These are phyloP conservation scores for Aspergillus avenaceus DNA, from an alignment of 495 filamentous ascomycete genomes.

Conservation along the genomic window DNA sequence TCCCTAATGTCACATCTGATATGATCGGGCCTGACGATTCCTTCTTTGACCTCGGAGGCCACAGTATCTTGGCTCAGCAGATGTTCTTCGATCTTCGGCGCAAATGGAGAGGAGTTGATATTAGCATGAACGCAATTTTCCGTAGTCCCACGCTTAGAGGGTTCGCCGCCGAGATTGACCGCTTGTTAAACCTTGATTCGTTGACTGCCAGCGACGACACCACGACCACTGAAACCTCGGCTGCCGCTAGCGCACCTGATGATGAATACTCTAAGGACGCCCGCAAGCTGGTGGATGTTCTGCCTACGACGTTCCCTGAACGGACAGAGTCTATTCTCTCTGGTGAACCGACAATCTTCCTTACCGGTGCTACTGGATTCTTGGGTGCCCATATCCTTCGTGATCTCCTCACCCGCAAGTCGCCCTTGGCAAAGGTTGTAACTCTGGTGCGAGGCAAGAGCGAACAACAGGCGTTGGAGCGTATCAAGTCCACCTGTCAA, in stretches of 20 bases:
- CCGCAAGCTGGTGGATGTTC: conserved; percentile 45
- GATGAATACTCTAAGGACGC: conserved; percentile 68
- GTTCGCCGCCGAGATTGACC: conserved; percentile 74
- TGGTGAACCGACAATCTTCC: conserved; percentile 58
- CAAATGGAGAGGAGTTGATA: conserved; percentile 59
- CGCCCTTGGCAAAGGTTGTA: conserved; percentile 61
- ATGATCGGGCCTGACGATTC: conserved; percentile 61
- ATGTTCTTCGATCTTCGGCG: conserved; percentile 68
- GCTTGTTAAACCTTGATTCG: conserved; percentile 39
- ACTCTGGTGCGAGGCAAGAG: conserved; percentile 70
- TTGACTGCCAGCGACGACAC: conserved; percentile 30
- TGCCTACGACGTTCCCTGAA: conserved; percentile 39
- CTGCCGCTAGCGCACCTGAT: conserved; percentile 31
- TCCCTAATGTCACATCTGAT: conserved; percentile 49
- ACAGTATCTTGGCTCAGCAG: conserved; percentile 82
- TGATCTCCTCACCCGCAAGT: conserved; percentile 62
- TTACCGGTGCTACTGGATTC: conserved; percentile 92
- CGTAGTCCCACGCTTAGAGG: conserved; percentile 66
- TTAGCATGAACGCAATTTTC: conserved; percentile 76
- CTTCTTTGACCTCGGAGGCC: conserved; percentile 88
- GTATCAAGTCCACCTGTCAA: conserved; percentile 40
- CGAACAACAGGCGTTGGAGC: conserved; percentile 43
- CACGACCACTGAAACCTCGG: conserved; percentile 20
- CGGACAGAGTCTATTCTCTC: conserved; percentile 24
- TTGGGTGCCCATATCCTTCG: conserved; percentile 76